phyloP scores from a whole-genome alignment of 1,284 basidiomycete genomes.

The Ustilago bromivora region DNA sequence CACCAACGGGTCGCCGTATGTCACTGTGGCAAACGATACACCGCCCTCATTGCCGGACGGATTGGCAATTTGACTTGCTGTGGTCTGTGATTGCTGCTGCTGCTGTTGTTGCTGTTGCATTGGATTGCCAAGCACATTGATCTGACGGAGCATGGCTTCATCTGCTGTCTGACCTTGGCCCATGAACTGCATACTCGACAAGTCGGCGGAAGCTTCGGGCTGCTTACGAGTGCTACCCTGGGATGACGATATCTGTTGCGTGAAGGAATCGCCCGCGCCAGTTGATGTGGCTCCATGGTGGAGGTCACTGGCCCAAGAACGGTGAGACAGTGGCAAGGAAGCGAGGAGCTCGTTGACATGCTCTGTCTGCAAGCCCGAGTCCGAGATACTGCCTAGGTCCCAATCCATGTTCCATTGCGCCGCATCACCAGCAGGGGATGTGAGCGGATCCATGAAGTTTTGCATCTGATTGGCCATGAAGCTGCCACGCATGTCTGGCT shows the following conservation, averaged over 20 bases:
- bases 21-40: constrained; percentile 35
- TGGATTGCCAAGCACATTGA: constrained; percentile 7
- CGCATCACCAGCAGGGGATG: constrained; percentile 8
- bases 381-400: constrained; percentile 45
- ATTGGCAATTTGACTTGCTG: neutral
- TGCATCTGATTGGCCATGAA: constrained; percentile 24
- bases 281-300: constrained; percentile 28
- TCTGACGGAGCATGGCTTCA: constrained; percentile 26
- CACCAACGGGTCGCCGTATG: constrained; percentile 32
- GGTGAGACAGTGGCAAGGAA: constrained; percentile 50
- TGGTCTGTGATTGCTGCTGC: constrained; percentile 6
- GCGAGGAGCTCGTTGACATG: constrained; percentile 36
- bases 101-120: constrained; percentile 17
- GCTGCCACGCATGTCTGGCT: constrained; percentile 15
- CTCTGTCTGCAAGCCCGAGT: constrained; percentile 25
- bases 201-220: neutral
- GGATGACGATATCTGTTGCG: constrained; percentile 8
- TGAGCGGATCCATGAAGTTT: constrained; percentile 36
- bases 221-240: neutral
- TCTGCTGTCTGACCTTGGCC: constrained; percentile 9
- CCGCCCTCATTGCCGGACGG: constrained; percentile 15
- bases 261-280: neutral
- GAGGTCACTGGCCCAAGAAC: constrained; percentile 54
- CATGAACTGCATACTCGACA: constrained; percentile 3
- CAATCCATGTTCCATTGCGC: constrained; percentile 44